Percentiles rank a stretch among this genome's conserved stretches.
Evolutionary conservation across 2,329 filamentous ascomycete genomes (phyloP).

Genomic region (Pseudopithomyces maydicus): DNA sequence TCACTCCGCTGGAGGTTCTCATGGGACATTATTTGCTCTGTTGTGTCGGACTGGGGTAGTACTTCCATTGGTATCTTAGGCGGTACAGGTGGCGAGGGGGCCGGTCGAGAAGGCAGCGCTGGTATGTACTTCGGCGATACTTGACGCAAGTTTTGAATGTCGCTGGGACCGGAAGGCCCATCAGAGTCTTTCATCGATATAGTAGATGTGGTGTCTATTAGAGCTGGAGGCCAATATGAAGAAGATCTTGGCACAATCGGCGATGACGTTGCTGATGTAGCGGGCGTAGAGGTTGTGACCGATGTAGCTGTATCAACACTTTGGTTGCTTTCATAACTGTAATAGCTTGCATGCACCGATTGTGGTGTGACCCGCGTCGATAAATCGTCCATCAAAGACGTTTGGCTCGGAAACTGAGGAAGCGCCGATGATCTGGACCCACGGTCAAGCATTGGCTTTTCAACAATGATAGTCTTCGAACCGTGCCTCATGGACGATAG

Average conservation of each 20-base stretch:
- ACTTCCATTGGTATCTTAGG: background rate
- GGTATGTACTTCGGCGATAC: background rate
- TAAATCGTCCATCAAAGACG: slow-evolving; percentile 32
- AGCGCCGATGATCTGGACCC: slow-evolving; percentile 24
- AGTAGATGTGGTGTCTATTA: background rate
- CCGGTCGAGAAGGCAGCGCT: background rate
- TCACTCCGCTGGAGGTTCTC: background rate
- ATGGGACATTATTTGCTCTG: background rate
- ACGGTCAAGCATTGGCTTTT: slow-evolving; percentile 17
- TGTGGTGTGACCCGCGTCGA: slow-evolving; percentile 23
- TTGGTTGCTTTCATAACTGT: slow-evolving; percentile 5
- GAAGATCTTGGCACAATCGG: background rate
- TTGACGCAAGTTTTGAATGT: background rate
- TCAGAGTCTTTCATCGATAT: background rate
- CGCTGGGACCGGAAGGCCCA: no score
- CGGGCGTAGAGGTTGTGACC: slow-evolving; percentile 1
- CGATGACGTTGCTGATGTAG: slow-evolving; percentile 9
- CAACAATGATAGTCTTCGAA: slow-evolving; percentile 22
- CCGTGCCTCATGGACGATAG: slow-evolving; percentile 22
- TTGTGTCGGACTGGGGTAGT: background rate
- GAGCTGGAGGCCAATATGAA: background rate
- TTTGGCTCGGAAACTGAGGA: slow-evolving; percentile 21
- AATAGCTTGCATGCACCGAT: slow-evolving; percentile 10
- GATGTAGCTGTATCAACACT: slow-evolving; percentile 6
- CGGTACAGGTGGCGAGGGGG: background rate